These are phyloP conservation scores for Dioscorea zingiberensis DNA, from an alignment of 106 monocot genomes.

Conservation along the genomic window DNA sequence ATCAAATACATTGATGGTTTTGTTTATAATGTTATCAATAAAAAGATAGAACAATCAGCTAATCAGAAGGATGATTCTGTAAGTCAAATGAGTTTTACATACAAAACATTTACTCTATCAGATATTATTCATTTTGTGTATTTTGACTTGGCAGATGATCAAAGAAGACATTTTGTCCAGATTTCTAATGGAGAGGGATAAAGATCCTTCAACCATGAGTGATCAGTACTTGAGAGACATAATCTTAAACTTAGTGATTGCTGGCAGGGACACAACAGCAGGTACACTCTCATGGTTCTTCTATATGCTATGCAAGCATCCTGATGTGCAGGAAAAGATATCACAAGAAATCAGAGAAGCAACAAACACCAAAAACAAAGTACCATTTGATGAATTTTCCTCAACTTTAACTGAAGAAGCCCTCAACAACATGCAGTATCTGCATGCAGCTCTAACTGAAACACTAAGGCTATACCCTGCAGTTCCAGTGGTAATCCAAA, in stretches of 20 bases:
- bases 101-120: not conserved
- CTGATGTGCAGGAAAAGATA: slow-evolving; percentile 45
- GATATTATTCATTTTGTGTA: not conserved
- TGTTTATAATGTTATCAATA: slow-evolving; percentile 33
- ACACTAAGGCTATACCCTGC: slow-evolving; percentile 63
- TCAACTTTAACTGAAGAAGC: slow-evolving; percentile 33
- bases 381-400: slow-evolving; percentile 14
- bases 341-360: slow-evolving; percentile 31
- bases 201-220: slow-evolving; percentile 19
- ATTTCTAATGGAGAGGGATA: slow-evolving; percentile 32
- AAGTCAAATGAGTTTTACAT: slow-evolving; percentile 1
- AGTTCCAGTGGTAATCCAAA: slow-evolving; percentile 42
- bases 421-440: slow-evolving; percentile 57
- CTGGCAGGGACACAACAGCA: slow-evolving; percentile 64
- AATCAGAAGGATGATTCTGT: slow-evolving; percentile 13
- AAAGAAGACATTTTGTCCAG: slow-evolving; percentile 53
- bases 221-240: slow-evolving; percentile 54
- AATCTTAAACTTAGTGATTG: slow-evolving; percentile 51
- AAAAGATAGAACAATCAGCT: slow-evolving; percentile 13
- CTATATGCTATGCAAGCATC: slow-evolving; percentile 48
- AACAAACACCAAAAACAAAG: not conserved
- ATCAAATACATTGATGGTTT: slow-evolving; percentile 36
- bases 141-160: slow-evolving; percentile 3
- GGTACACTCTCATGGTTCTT: slow-evolving; percentile 65
- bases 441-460: slow-evolving; percentile 58